Evolutionary conservation across 305 asterid species (phyloP).

Genomic region (Solanum hybrid): DNA sequence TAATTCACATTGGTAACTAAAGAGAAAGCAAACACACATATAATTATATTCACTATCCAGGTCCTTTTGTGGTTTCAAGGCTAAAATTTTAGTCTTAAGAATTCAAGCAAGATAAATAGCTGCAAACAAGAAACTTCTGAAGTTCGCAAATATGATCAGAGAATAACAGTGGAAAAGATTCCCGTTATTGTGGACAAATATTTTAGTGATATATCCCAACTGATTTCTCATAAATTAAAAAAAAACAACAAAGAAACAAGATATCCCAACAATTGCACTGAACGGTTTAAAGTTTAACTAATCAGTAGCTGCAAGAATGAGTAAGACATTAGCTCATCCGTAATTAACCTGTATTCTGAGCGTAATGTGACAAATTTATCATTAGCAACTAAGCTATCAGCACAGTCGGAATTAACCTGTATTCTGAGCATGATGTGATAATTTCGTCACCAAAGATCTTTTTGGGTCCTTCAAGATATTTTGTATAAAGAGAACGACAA

Average conservation of each 20-base stretch:
- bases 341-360: background rate
- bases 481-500: background rate
- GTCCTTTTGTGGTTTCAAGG: background rate
- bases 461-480: background rate
- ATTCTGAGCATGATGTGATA: background rate
- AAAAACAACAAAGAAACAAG: background rate
- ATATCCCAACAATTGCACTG: background rate
- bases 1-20: background rate
- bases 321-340: background rate
- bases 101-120: background rate
- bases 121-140: background rate
- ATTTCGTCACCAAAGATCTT: background rate
- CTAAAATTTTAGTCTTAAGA: background rate
- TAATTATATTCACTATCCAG: background rate
- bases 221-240: background rate
- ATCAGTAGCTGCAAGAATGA: background rate
- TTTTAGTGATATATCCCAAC: background rate
- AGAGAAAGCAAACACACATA: background rate
- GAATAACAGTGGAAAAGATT: background rate
- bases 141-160: background rate
- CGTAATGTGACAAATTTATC: background rate
- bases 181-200: background rate
- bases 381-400: background rate
- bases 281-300: background rate
- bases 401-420: background rate